Evolutionary conservation across 2,329 filamentous ascomycete genomes (phyloP), one percentile per base, ranked within the genome.

Genomic region (Monilinia polystroma): DNA sequence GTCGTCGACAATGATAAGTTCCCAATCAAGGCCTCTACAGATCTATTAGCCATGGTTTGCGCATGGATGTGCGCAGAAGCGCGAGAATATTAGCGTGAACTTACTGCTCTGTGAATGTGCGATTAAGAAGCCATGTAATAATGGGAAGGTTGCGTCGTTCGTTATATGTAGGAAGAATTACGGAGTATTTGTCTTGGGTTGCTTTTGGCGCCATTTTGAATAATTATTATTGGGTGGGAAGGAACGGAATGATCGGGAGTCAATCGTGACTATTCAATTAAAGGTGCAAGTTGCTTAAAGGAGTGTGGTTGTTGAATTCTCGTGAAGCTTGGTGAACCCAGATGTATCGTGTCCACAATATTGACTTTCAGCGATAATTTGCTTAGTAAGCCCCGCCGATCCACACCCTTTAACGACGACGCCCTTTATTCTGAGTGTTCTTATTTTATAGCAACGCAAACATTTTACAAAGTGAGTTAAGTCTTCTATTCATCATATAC

Each of bases 101-200:
- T 71, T 83, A 97, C 94, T 90, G 85, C 79, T 96, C 87, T 63
- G 89, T 92, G 79, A 98, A 98, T 70, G 90, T 97, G 79, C 89
- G 90, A 82, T 96, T 91, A 73, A 99, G 85, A 79, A 99, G 83
- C 92, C 93, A 98, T 76, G 90, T 87, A 77, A 98, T 92, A 78
- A 99, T 95, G 75, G 95, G 95, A 73, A 99, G 87, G 82, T 99
- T 99, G 79, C 88, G 89, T 77, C 95, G 92, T 86, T 99, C 95
- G 80, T 99, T 98, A 87, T 97, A 99, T 70, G 95, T 99, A 67
- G 95, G 95, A 72, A 99, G 87, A 77, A 99, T 94, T 77, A 99
- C 90, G 73, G 94, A 97, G 85, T 97, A 99, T 81, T 94, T 96
- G 84, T 95, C 84, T 72, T 83, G 81, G 59, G 78, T 72, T 59